Conservation (phyloP, 805 yeast genomes). For the Hanseniaspora lachancei region DNA sequence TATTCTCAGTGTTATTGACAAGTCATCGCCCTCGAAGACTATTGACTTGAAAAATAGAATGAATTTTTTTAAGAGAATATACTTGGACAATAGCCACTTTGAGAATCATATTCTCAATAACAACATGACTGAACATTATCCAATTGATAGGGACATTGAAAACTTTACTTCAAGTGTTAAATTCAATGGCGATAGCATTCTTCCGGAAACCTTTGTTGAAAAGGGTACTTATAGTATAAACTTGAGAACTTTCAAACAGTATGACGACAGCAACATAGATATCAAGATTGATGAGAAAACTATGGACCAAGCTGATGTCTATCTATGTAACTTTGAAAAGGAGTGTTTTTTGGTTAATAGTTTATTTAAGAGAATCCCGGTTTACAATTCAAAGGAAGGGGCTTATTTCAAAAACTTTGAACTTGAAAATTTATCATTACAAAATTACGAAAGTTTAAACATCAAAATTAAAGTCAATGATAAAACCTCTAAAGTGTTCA, state of each 20-base stretch:
- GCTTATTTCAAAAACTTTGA: not conserved
- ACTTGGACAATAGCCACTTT: constrained; percentile 21
- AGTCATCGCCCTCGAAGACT: constrained; percentile 36
- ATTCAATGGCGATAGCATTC: not conserved
- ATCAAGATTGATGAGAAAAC: not conserved
- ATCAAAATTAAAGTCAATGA: constrained; percentile 27
- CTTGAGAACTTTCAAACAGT: not conserved
- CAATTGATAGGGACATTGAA: not conserved
- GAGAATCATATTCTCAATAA: not conserved
- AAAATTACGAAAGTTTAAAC: constrained; percentile 25
- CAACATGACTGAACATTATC: not conserved
- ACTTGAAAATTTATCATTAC: not conserved
- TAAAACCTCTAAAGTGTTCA: constrained; percentile 18
- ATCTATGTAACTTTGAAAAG: not conserved
- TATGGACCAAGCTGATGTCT: not conserved
- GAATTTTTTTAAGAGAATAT: constrained; percentile 35
- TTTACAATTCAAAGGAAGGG: constrained; percentile 11
- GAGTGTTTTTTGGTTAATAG: not conserved
- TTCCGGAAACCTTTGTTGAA: not conserved
- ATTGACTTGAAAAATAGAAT: constrained; percentile 43
- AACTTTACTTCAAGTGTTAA: not conserved
- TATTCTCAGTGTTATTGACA: constrained; percentile 48
- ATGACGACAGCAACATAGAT: not conserved
- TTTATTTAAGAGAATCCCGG: constrained; percentile 6
- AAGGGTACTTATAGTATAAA: not conserved